These are phyloP conservation scores for Anacardium occidentale DNA, from an alignment of 345 rosid genomes.

Conservation along the genomic window DNA sequence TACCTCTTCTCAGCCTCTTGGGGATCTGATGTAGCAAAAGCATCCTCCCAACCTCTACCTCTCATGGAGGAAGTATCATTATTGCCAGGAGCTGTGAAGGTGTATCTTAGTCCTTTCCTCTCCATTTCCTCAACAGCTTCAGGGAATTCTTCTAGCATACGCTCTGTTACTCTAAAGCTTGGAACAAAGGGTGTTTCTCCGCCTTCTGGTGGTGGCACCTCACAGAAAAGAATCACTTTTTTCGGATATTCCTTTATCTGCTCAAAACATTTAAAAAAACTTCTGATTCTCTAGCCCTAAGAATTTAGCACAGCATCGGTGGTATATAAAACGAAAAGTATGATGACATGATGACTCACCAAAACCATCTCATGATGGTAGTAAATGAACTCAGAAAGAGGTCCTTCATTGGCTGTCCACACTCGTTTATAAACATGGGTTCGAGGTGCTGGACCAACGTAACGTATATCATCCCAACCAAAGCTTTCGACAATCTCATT, in stretches of 20 bases:
- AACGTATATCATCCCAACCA: slow-evolving; percentile 59
- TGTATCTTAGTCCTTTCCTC: slow-evolving; percentile 48
- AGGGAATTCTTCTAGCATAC: slow-evolving; percentile 59
- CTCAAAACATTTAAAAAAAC: no score
- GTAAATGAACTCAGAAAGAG: slow-evolving; percentile 60
- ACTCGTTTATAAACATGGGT: slow-evolving; percentile 57
- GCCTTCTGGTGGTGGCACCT: slow-evolving; percentile 63
- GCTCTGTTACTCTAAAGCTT: slow-evolving; percentile 58
- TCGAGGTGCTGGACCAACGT: slow-evolving; percentile 57
- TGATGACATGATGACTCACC: slow-evolving; percentile 37
- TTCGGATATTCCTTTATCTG: slow-evolving; percentile 48
- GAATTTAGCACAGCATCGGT: no score
- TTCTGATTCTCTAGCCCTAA: no score
- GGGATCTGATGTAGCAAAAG: slow-evolving; percentile 51
- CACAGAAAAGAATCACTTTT: slow-evolving; percentile 53
- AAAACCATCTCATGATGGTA: slow-evolving; percentile 75
- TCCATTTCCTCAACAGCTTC: slow-evolving; percentile 59
- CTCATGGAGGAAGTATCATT: slow-evolving; percentile 51
- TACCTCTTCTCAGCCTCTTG: slow-evolving; percentile 52
- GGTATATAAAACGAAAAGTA: no score
- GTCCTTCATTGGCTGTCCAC: slow-evolving; percentile 78
- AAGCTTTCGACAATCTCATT: slow-evolving; percentile 54
- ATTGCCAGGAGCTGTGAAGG: slow-evolving; percentile 43
- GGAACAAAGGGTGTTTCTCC: slow-evolving; percentile 76
- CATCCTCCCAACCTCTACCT: slow-evolving; percentile 70